Base-by-base conservation (phyloP, 805 yeast species). In the Metschnikowia kunwiensis region DNA sequence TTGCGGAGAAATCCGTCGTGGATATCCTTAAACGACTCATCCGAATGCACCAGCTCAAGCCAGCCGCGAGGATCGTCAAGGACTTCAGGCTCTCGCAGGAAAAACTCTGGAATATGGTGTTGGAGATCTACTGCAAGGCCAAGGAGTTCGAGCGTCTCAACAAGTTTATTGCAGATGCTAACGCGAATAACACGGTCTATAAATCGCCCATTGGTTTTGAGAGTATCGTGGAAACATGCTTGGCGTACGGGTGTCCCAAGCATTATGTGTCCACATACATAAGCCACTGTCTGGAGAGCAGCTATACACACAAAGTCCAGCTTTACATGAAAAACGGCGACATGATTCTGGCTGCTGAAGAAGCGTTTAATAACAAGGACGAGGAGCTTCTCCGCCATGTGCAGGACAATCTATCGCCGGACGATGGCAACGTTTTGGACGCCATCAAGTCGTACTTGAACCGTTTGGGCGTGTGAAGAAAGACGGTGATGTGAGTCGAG, bases 161-260 rank as follows among this genome's bases (percentile, higher is more conserved):
- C 40, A 55, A 57, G 36, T 65, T 67, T 42, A 54, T 63, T 5
- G 24, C 23, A 42, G 19, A 50, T 26, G 22, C 34, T 17, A 19
- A 43, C 34, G 14, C 59, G 1, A 68, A 64, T 29, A 42, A 51
- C 19, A 5, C 41, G 2, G 18, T 14, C 11, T 36, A 27, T 28
- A 80, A 76, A 43, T 77, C 93, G 0, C 83, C 86, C 0, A 83
- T 87, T 27, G 88, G 91, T 0, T 81, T 80, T 41, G 71, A 69
- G 42, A 79, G 82, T 0, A 79, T 87, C 45, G 83, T 68, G 37
- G 63, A 71, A 11, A 73, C 75, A 24, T 70, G 81, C 24, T 50
- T 74, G 26, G 51, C 49, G 4, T 68, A 66, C 36, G 65, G 72
- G 4, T 84, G 79, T 0, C 80, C 81, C 21, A 60, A 68, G 24